Evolutionary conservation across 768 basidiomycete species (phyloP).

Genomic region (Rickenella mellea): DNA sequence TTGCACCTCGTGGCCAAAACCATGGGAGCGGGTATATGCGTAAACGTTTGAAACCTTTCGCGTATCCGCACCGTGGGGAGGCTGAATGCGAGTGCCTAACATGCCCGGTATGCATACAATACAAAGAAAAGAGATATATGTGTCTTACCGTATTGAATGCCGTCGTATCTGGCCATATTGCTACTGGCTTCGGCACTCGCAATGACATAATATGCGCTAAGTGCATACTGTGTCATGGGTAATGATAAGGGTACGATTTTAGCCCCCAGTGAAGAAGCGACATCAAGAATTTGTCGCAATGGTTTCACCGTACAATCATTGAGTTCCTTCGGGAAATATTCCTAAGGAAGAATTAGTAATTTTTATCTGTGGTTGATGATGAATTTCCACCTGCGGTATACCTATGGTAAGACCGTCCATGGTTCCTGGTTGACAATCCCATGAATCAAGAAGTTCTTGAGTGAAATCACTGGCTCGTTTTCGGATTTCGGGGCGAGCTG

Average conservation of each 20-base stretch:
- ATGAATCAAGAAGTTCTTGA: too few relatives aligned
- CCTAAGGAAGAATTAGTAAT: conserved; percentile 26
- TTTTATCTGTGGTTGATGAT: conserved; percentile 1
- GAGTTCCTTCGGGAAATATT: conserved; percentile 75
- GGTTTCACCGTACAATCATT: conserved; percentile 32
- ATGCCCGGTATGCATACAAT: conserved; percentile 19
- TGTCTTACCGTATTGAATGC: conserved; percentile 65
- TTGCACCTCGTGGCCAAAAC: conserved; percentile 80
- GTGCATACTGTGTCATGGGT: conserved; percentile 56
- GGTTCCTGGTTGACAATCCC: too few relatives aligned
- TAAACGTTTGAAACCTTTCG: conserved; percentile 50
- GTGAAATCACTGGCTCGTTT: conserved; percentile 17
- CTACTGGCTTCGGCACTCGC: conserved; percentile 91
- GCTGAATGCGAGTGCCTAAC: conserved; percentile 12
- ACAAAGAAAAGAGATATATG: not conserved
- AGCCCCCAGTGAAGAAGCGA: conserved; percentile 48
- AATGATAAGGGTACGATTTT: conserved; percentile 64
- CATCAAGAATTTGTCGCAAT: conserved; percentile 34
- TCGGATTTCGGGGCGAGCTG: conserved; percentile 35
- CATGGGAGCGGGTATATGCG: conserved; percentile 52
- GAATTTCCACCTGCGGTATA: conserved; percentile 52
- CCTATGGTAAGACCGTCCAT: conserved; percentile 54
- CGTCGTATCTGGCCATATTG: conserved; percentile 85
- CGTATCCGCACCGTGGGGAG: conserved; percentile 30
- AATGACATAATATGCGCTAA: conserved; percentile 94